phyloP scores from a whole-genome alignment of 148 eudicot species.

The Drosera capensis region DNA sequence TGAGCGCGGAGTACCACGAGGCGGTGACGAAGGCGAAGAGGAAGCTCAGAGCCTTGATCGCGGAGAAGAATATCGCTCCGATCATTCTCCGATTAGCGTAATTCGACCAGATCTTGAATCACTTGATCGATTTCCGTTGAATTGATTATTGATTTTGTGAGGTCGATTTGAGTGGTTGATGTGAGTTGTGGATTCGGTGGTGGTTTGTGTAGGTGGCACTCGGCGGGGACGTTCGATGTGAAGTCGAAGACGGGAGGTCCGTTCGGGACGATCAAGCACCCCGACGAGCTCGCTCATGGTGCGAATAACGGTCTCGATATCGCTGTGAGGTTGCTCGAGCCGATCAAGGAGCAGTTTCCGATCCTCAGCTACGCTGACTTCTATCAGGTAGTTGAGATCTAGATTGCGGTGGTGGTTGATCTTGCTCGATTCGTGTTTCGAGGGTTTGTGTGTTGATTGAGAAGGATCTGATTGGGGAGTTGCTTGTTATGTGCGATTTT shows the following conservation, averaged over 20 bases:
- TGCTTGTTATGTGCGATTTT: not conserved
- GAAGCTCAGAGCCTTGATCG: conserved; percentile 30
- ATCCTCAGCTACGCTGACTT: conserved; percentile 43
- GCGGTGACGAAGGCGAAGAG: conserved; percentile 31
- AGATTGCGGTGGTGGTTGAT: no score
- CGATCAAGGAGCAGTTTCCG: conserved; percentile 50
- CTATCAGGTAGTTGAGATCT: conserved; percentile 32
- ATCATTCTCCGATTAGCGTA: conserved; percentile 40
- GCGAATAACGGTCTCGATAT: conserved; percentile 66
- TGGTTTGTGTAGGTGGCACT: conserved; percentile 47
- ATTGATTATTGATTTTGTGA: not conserved
- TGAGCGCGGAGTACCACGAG: conserved; percentile 32
- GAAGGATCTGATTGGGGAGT: not conserved
- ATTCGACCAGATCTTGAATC: not conserved
- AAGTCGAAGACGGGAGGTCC: conserved; percentile 64
- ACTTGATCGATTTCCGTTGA: not conserved
- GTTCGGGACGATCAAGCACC: conserved; percentile 54
- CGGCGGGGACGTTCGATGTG: conserved; percentile 62
- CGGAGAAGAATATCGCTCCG: conserved; percentile 38
- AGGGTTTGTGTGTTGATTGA: not conserved
- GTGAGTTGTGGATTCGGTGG: not conserved
- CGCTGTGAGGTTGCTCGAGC: conserved; percentile 52
- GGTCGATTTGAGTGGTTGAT: not conserved
- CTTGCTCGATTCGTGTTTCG: no score
- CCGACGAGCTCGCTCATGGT: conserved; percentile 37